These are phyloP conservation scores for Aspergillus hortae DNA, from an alignment of 2,329 filamentous ascomycete genomes.

Conservation along the genomic window DNA sequence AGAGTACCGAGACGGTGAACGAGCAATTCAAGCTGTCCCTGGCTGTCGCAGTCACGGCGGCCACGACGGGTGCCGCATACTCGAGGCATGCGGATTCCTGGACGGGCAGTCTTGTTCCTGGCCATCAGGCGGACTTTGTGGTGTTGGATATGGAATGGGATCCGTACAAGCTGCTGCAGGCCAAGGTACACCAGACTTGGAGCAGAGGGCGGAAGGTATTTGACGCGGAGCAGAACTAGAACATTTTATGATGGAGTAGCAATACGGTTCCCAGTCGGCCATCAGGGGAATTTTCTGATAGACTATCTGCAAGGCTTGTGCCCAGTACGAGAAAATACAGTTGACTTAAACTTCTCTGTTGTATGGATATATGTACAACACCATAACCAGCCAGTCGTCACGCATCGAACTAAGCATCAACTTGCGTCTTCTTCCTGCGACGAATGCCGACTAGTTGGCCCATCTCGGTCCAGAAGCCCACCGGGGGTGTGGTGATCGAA, in stretches of 20 bases:
- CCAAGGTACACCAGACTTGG: slow-evolving; percentile 44
- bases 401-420: not conserved
- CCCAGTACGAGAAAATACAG: no score
- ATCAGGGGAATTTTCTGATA: no score
- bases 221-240: not conserved
- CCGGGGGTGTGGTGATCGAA: not conserved
- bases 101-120: slow-evolving; percentile 38
- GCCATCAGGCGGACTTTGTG: slow-evolving; percentile 44
- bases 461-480: slow-evolving; percentile 6
- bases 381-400: no score
- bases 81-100: slow-evolving; percentile 44
- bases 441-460: not conserved
- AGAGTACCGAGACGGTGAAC: slow-evolving; percentile 40
- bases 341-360: no score
- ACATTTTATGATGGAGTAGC: no score
- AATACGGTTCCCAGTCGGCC: no score
- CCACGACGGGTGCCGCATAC: slow-evolving; percentile 45
- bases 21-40: slow-evolving; percentile 42
- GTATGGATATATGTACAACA: no score
- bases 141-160: slow-evolving; percentile 44
- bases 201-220: slow-evolving; percentile 35
- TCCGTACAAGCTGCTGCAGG: slow-evolving; percentile 39
- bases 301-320: no score
- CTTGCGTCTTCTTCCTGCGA: not conserved
- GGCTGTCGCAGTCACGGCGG: slow-evolving; percentile 42